A percentile compares a stretch with the other conserved stretches of the same genome.
Evolutionary conservation across 805 yeast genomes (phyloP).

Genomic region (Kodamaea kaohsiungensis): DNA sequence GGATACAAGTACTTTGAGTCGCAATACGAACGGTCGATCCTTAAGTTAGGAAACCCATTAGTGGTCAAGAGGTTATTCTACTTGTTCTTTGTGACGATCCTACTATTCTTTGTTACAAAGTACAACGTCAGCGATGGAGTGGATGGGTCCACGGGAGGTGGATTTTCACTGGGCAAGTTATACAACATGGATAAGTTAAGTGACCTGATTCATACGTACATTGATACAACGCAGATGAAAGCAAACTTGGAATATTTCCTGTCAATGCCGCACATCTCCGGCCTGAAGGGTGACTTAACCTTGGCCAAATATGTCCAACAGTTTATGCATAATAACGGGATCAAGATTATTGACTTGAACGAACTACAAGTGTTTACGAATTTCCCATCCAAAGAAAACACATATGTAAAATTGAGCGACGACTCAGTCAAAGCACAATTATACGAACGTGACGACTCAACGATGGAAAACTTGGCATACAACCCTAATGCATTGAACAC

Average conservation of each 20-base stretch:
- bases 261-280: conserved; percentile 83
- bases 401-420: conserved; percentile 32
- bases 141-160: conserved; percentile 41
- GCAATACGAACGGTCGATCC: conserved; percentile 56
- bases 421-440: conserved; percentile 41
- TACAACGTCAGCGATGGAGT: conserved; percentile 50
- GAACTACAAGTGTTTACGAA: conserved; percentile 59
- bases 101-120: conserved; percentile 58
- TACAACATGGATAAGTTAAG: conserved; percentile 58
- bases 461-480: conserved; percentile 45
- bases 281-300: conserved; percentile 82
- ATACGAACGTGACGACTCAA: conserved; percentile 29
- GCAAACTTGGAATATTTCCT: conserved; percentile 71
- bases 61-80: conserved; percentile 77
- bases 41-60: conserved; percentile 80
- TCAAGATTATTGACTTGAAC: conserved; percentile 51
- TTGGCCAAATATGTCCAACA: conserved; percentile 65
- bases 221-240: conserved; percentile 60
- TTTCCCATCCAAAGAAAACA: conserved; percentile 50
- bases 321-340: conserved; percentile 57
- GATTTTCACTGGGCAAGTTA: conserved; percentile 55
- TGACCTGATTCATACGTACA: conserved; percentile 46
- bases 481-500: conserved; percentile 62
- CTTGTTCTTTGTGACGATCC: conserved; percentile 60
- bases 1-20: conserved; percentile 41